These are phyloP conservation scores for Logfia minima DNA, from an alignment of 129 eudicot genomes.

Conservation along the genomic window DNA sequence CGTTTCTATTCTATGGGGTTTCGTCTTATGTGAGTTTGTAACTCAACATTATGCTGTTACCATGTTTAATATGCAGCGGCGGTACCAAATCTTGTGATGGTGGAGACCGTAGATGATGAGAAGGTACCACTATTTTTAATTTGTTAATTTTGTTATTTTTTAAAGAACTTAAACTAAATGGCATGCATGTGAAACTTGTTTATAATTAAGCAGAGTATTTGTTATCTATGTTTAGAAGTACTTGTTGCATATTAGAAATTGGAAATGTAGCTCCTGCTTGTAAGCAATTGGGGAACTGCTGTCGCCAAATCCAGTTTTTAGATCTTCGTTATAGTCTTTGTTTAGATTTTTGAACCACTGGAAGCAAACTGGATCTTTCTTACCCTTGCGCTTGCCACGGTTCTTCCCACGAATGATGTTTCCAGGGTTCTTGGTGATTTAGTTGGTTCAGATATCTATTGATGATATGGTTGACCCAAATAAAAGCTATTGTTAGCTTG, in stretches of 20 bases:
- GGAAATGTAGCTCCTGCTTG: not conserved
- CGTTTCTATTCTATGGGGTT: not conserved
- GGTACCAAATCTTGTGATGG: conserved; percentile 86
- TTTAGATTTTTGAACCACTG: not conserved
- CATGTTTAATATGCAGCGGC: conserved; percentile 52
- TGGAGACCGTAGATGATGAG: conserved; percentile 91
- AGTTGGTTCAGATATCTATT: not conserved
- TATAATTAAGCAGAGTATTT: not conserved
- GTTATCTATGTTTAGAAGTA: conserved; percentile 1
- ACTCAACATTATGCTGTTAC: not conserved
- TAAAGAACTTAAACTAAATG: not conserved
- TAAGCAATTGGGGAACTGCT: not conserved
- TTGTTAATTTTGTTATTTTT: too few species aligned
- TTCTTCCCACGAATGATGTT: not conserved
- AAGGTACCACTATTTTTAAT: conserved; percentile 49
- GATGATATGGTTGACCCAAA: not conserved
- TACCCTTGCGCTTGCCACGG: not conserved
- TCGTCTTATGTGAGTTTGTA: not conserved
- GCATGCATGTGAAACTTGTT: not conserved
- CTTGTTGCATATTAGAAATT: conserved; percentile 23
- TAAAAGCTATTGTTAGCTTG: not conserved
- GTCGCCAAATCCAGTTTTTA: not conserved
- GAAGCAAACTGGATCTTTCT: not conserved
- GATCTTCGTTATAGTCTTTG: not conserved
- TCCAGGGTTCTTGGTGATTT: not conserved